Percentiles rank a stretch among this genome's conserved stretches.
Conservation (phyloP, 164 flowering plant species). For the Berberis vulgaris region DNA sequence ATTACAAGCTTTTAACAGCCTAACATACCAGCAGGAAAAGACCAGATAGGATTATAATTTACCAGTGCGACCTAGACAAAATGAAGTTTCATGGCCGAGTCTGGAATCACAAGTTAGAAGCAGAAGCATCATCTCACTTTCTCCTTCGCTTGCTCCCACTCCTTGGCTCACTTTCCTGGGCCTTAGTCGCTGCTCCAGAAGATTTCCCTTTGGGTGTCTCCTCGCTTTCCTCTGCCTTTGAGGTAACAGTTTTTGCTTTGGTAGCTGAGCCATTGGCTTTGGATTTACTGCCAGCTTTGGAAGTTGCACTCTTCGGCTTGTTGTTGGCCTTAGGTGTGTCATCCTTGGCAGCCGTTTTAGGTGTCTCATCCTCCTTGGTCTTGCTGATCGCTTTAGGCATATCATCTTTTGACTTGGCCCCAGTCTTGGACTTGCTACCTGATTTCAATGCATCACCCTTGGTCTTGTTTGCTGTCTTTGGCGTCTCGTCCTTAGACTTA, state of each 20-base stretch:
- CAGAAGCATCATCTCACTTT: neutral
- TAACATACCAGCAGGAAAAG: neutral
- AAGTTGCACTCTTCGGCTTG: constrained; percentile 2
- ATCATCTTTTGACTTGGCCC: neutral
- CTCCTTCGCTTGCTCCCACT: constrained; percentile 35
- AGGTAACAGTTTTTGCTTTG: neutral
- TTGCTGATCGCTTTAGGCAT: no score
- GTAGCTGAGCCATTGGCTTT: constrained; percentile 1
- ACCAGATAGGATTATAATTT: neutral
- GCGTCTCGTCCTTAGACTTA: constrained; percentile 8
- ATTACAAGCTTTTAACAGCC: neutral
- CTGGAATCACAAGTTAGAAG: neutral
- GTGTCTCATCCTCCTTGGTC: no score
- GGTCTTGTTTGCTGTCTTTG: neutral
- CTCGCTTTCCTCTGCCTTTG: constrained; percentile 2
- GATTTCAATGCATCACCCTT: neutral
- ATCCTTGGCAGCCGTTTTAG: neutral
- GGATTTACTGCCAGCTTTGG: constrained; percentile 10
- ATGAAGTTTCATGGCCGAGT: neutral
- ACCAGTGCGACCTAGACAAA: neutral
- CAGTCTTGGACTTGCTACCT: neutral
- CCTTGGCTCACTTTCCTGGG: constrained; percentile 18
- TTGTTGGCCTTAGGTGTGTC: neutral
- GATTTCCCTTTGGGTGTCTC: neutral
- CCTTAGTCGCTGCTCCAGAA: constrained; percentile 3